Conservation (phyloP, 108 stramenopile genomes). For the Cyclotella choctawhatcheeana region DNA sequence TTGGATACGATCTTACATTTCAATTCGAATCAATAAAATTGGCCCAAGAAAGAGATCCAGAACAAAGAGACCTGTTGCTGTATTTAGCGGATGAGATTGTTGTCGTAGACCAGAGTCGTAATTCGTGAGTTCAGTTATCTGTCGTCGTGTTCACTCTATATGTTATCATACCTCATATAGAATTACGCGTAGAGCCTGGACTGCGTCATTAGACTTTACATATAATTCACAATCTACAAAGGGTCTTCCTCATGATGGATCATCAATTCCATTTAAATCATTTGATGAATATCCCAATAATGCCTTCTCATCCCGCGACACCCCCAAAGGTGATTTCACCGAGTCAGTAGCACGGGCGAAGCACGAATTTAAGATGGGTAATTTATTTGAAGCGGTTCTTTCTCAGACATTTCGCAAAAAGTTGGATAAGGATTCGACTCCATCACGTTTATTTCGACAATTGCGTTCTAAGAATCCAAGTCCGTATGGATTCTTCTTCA, state of each 20-base stretch:
- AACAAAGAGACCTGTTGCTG: slow-evolving; percentile 91
- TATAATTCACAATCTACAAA: slow-evolving; percentile 78
- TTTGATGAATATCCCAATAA: slow-evolving; percentile 60
- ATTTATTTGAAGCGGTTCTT: slow-evolving; percentile 96
- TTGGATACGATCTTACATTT: slow-evolving; percentile 98
- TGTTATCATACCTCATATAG: neutral
- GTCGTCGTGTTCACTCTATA: neutral
- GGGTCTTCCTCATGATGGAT: slow-evolving; percentile 79
- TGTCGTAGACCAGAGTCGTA: slow-evolving; percentile 93
- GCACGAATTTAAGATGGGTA: slow-evolving; percentile 94
- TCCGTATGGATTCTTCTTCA: slow-evolving; percentile 98
- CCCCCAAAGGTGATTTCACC: slow-evolving; percentile 85
- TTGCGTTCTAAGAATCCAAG: slow-evolving; percentile 92
- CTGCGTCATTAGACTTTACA: slow-evolving; percentile 89
- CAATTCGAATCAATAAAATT: slow-evolving; percentile 96
- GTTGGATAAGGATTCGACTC: slow-evolving; percentile 63
- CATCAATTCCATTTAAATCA: slow-evolving; percentile 47
- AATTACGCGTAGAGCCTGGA: slow-evolving; percentile 65
- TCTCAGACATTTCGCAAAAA: slow-evolving; percentile 94
- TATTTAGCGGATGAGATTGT: slow-evolving; percentile 94
- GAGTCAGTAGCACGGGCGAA: slow-evolving; percentile 88
- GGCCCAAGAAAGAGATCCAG: slow-evolving; percentile 79
- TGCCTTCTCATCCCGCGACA: slow-evolving; percentile 78
- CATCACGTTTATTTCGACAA: slow-evolving; percentile 87
- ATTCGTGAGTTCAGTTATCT: slow-evolving; percentile 52